phyloP scores from a whole-genome alignment of 1,284 basidiomycete genomes.

The Apiotrichum gracile region DNA sequence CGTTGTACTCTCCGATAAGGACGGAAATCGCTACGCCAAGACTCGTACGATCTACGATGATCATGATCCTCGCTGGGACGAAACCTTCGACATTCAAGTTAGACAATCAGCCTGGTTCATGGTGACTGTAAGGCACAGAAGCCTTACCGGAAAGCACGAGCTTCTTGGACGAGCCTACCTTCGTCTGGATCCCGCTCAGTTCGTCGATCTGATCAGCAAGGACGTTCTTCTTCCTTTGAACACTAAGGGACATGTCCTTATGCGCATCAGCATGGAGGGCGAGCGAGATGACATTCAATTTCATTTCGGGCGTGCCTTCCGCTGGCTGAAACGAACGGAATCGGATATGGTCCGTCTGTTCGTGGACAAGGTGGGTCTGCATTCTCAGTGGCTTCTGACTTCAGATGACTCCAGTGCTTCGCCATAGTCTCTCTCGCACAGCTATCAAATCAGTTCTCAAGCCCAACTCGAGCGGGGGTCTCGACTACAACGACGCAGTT shows the following conservation, averaged over 20 bases:
- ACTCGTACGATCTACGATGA: constrained; percentile 94
- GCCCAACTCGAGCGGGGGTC: constrained; percentile 34
- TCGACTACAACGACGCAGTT: constrained; percentile 62
- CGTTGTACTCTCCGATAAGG: constrained; percentile 88
- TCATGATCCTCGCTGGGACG: constrained; percentile 88
- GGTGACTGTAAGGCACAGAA: constrained; percentile 86
- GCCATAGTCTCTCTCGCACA: constrained; percentile 75
- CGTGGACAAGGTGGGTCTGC: constrained; percentile 91
- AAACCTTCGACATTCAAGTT: constrained; percentile 91
- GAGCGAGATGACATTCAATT: constrained; percentile 98
- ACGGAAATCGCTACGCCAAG: constrained; percentile 83
- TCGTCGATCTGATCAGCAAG: constrained; percentile 81
- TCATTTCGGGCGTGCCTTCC: constrained; percentile 93
- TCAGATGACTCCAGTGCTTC: constrained; percentile 90
- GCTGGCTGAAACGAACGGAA: constrained; percentile 88
- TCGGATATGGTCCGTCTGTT: constrained; percentile 94
- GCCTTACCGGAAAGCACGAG: constrained; percentile 81
- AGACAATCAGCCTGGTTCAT: constrained; percentile 81
- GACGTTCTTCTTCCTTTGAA: constrained; percentile 90
- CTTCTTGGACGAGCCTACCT: constrained; percentile 87
- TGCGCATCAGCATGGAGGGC: constrained; percentile 95
- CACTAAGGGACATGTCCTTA: constrained; percentile 67
- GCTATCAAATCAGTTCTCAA: constrained; percentile 74
- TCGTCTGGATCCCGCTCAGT: constrained; percentile 81
- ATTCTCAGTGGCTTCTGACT: not conserved